Evolutionary conservation across 2,329 filamentous ascomycete species (phyloP).

Genomic region (Tolypocladium amazonense): DNA sequence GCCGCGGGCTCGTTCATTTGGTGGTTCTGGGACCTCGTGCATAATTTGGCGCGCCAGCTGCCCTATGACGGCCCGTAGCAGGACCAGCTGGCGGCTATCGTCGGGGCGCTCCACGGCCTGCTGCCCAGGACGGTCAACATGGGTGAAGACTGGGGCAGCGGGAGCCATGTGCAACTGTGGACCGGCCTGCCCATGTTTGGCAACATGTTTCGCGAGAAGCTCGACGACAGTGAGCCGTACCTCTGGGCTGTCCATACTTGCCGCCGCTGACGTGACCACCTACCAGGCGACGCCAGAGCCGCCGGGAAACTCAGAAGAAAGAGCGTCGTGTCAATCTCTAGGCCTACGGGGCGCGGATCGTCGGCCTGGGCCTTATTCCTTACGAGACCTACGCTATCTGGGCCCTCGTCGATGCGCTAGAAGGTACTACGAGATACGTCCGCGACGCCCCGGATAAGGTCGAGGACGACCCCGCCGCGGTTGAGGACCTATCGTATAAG

Average conservation of each 20-base stretch:
- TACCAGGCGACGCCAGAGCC: constrained; percentile 1
- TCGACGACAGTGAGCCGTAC: constrained; percentile 1
- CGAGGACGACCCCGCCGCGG: constrained; percentile 4
- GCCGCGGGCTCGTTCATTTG: constrained; percentile 7
- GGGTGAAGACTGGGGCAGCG: not conserved
- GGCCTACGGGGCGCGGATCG: constrained; percentile 3
- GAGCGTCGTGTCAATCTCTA: not conserved
- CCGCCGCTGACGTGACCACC: not conserved
- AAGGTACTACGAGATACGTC: constrained; percentile 6
- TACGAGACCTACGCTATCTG: constrained; percentile 6
- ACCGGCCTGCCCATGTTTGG: constrained; percentile 3
- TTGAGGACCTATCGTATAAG: constrained; percentile 3
- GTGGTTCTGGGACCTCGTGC: constrained; percentile 13
- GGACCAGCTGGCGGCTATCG: constrained; percentile 2
- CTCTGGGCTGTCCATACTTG: not conserved
- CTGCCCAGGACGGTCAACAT: constrained; percentile 1
- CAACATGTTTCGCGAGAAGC: not conserved
- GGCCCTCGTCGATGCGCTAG: constrained; percentile 7
- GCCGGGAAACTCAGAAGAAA: not conserved
- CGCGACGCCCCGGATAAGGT: constrained; percentile 6
- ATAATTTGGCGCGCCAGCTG: constrained; percentile 9
- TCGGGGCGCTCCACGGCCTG: constrained; percentile 3
- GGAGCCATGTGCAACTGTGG: constrained; percentile 2
- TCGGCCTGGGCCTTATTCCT: not conserved
- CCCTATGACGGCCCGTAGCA: constrained; percentile 8